phyloP scores from a whole-genome alignment of 2,329 filamentous ascomycete genomes.

The Fusarium agapanthi region DNA sequence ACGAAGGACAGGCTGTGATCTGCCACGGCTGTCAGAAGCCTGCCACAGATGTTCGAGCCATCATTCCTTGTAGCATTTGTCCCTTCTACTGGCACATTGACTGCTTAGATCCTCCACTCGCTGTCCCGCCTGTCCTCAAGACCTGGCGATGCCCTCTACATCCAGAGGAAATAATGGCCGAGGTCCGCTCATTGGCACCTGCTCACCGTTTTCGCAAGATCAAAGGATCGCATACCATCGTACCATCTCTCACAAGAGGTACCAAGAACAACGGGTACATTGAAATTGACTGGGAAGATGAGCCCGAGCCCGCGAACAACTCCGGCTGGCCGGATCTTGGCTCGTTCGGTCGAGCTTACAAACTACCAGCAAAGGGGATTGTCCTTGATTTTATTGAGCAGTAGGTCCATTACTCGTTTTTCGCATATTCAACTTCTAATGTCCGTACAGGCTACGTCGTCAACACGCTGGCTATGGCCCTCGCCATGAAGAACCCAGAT shows the following conservation, averaged over 20 bases:
- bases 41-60: constrained; percentile 68
- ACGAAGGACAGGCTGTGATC: constrained; percentile 79
- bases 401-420: constrained; percentile 51
- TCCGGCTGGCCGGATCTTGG: constrained; percentile 65
- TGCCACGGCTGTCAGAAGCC: constrained; percentile 80
- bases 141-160: constrained; percentile 93
- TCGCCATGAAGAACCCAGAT: constrained; percentile 44
- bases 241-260: constrained; percentile 67
- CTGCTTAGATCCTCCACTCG: constrained; percentile 85
- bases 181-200: constrained; percentile 66
- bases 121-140: constrained; percentile 77
- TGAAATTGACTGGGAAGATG: constrained; percentile 70
- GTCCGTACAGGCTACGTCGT: constrained; percentile 47
- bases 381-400: constrained; percentile 76
- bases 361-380: constrained; percentile 70
- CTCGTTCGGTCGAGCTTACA: constrained; percentile 71
- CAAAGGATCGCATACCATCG: constrained; percentile 62
- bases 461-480: constrained; percentile 51
- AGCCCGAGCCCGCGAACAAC: constrained; percentile 64
- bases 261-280: constrained; percentile 76
- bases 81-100: constrained; percentile 89
- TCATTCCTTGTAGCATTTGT: constrained; percentile 89
- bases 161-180: constrained; percentile 75
- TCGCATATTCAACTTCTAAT: constrained; percentile 15
- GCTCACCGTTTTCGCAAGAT: constrained; percentile 70